Evolutionary conservation across 2,329 filamentous ascomycete species (phyloP).

Genomic region (Alternaria viburni): DNA sequence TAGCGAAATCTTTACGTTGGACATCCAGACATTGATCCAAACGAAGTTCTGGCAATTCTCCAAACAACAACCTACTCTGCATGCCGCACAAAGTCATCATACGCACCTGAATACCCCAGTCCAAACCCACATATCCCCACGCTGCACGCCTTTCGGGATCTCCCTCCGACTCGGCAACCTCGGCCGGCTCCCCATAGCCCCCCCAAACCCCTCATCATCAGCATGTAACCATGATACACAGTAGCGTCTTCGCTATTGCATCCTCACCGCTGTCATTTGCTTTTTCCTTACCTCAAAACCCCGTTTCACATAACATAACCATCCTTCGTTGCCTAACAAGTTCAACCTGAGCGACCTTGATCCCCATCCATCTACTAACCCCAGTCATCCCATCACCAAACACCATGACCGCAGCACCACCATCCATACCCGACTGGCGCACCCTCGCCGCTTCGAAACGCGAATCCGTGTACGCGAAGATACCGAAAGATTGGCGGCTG

Average conservation of each 20-base stretch:
- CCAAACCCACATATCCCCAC: conserved; percentile 3
- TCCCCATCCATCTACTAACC: neutral
- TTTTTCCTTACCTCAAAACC: neutral
- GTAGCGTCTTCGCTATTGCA: neutral
- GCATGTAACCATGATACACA: neutral
- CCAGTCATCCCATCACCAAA: neutral
- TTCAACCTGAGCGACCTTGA: neutral
- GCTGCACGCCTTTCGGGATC: neutral
- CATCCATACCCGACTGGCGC: conserved; percentile 36
- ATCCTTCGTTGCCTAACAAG: neutral
- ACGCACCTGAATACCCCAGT: neutral
- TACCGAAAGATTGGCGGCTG: conserved; percentile 43
- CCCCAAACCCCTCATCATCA: conserved; percentile 3
- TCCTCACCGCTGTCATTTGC: neutral
- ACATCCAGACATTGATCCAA: neutral
- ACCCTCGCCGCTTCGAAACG: conserved; percentile 40
- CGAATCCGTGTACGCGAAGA: conserved; percentile 30
- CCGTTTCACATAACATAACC: neutral
- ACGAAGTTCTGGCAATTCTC: fast-evolving
- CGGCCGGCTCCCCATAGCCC: conserved; percentile 14
- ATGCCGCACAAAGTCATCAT: neutral
- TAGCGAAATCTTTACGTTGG: neutral
- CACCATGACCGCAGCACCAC: conserved; percentile 14
- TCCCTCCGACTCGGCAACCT: conserved; percentile 9
- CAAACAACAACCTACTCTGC: neutral